These are phyloP conservation scores for Aureobasidium melanogenum DNA, from an alignment of 2,329 filamentous ascomycete species.

Conservation along the genomic window DNA sequence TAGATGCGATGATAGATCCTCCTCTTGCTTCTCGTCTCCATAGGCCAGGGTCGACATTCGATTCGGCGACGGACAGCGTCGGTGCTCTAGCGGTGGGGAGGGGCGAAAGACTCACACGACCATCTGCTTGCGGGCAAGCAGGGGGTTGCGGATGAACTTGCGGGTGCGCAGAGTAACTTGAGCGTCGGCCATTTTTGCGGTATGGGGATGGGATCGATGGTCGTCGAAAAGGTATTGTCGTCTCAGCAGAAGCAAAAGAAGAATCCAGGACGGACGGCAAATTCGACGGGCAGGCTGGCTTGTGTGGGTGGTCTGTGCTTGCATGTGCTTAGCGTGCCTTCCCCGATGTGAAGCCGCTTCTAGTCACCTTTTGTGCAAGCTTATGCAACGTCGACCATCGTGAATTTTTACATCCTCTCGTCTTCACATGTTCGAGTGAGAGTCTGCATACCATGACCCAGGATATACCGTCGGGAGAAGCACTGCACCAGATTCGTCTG, in stretches of 20 bases:
- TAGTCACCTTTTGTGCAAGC: neutral
- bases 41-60: neutral
- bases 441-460: neutral
- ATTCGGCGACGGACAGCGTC: neutral
- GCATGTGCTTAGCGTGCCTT: neutral
- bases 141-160: conserved; percentile 99
- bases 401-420: neutral
- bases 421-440: neutral
- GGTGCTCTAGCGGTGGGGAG: conserved; percentile 1
- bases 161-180: conserved; percentile 66
- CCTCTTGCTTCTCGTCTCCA: conserved; percentile 5
- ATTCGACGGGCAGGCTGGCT: neutral
- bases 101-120: conserved; percentile 60
- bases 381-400: neutral
- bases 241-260: conserved; percentile 5
- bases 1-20: neutral
- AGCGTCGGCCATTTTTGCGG: conserved; percentile 76
- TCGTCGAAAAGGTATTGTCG: conserved; percentile 5
- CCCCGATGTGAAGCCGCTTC: neutral
- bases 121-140: conserved; percentile 98
- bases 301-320: conserved; percentile 5
- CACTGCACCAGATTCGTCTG: conserved; percentile 24
- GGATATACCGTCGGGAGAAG: neutral
- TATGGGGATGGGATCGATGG: conserved; percentile 15
- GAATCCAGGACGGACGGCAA: neutral